Percentiles rank a stretch among this genome's conserved stretches.
These are phyloP conservation scores for Rhododendron ovatum DNA, from an alignment of 148 eudicot species.

Conservation along the genomic window DNA sequence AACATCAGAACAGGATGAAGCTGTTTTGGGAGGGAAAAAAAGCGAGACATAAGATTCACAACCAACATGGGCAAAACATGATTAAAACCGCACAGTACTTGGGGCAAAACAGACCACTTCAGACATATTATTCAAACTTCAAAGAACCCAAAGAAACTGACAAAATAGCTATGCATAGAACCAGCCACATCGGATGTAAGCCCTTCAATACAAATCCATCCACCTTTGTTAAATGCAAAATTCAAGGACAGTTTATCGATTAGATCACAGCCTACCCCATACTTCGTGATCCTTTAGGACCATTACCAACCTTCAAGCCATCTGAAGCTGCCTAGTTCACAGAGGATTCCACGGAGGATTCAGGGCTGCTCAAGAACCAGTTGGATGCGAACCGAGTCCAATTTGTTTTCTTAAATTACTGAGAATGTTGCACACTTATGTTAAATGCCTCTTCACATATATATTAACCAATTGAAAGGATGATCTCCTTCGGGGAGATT, in stretches of 20 bases:
- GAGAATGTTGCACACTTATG: background rate
- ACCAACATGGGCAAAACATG: background rate
- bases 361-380: background rate
- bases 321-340: background rate
- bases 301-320: background rate
- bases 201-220: background rate
- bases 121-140: background rate
- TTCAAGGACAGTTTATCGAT: background rate
- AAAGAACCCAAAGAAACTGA: background rate
- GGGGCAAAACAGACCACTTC: background rate
- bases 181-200: background rate
- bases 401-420: background rate
- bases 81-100: background rate
- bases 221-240: background rate
- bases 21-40: constrained; percentile 21
- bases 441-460: background rate
- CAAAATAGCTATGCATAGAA: background rate
- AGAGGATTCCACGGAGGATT: background rate
- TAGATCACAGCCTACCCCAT: background rate
- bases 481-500: background rate
- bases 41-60: constrained; percentile 2
- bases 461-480: background rate
- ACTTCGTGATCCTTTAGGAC: background rate
- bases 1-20: constrained; percentile 85
- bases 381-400: background rate